These are phyloP conservation scores for Miamiensis avidus DNA, from an alignment of 169 alveolate genomes.

Conservation along the genomic window DNA sequence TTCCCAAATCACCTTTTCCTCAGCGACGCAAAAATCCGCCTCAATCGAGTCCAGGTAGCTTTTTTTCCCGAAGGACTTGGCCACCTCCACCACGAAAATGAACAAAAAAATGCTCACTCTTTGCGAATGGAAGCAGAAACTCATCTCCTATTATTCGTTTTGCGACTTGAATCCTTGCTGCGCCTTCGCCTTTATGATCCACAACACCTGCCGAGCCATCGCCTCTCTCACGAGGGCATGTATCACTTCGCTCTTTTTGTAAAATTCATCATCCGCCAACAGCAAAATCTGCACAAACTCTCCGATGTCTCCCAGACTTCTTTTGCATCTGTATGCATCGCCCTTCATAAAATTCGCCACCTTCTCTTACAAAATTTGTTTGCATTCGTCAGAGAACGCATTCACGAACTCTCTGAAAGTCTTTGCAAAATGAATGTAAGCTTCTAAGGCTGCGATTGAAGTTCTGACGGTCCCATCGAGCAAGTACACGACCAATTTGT, in stretches of 20 bases:
- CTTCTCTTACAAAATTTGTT: too few species aligned
- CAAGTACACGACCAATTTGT: background rate
- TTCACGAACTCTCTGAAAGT: background rate
- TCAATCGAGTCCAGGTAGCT: background rate
- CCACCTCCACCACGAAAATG: background rate
- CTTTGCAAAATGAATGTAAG: background rate
- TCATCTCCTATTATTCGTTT: background rate
- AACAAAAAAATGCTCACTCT: background rate
- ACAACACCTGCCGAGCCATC: background rate
- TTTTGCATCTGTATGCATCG: background rate
- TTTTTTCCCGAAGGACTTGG: background rate
- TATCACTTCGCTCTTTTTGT: background rate
- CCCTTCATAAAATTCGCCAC: background rate
- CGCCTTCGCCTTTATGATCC: background rate
- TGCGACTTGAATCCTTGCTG: background rate
- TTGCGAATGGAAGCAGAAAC: background rate
- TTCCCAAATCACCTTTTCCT: background rate
- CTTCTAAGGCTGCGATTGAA: background rate
- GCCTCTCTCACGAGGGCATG: background rate
- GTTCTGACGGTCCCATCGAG: background rate
- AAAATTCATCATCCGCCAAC: background rate
- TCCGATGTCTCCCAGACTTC: background rate
- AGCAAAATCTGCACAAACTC: background rate
- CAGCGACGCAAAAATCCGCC: background rate
- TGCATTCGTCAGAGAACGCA: background rate